These are phyloP conservation scores for Termitomyces sp. DNA, from an alignment of 768 basidiomycete species.

Conservation along the genomic window DNA sequence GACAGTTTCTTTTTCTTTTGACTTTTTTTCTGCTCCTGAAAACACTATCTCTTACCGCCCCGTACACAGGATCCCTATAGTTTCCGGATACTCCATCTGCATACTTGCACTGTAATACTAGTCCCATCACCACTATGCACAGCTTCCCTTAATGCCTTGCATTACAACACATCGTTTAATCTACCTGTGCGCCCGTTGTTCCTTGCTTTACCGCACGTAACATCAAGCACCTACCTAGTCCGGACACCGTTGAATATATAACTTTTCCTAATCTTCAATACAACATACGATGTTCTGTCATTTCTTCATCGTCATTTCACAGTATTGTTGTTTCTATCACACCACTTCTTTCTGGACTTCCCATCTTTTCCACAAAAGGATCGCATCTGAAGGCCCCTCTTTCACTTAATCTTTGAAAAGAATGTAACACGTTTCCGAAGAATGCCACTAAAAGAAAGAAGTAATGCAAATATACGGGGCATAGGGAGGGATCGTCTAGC, in stretches of 20 bases:
- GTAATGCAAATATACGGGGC: background rate
- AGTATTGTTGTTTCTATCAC: too few relatives aligned
- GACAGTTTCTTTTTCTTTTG: background rate
- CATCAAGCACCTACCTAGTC: background rate
- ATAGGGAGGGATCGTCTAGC: background rate
- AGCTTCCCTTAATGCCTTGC: background rate
- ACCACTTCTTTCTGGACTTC: background rate
- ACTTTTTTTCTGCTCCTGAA: background rate
- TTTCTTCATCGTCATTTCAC: background rate
- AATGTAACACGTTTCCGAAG: too few relatives aligned
- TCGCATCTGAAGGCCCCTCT: too few relatives aligned
- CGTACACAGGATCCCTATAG: background rate
- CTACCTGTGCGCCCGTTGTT: too few relatives aligned
- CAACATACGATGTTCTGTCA: background rate
- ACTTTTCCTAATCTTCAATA: background rate
- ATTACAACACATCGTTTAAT: background rate
- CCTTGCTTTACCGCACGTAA: background rate
- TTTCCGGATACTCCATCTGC: background rate
- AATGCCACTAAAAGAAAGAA: too few relatives aligned
- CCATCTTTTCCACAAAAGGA: background rate
- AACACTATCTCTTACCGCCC: background rate
- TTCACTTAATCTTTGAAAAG: too few relatives aligned
- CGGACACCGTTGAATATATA: background rate
- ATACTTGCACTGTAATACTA: conserved; percentile 1
- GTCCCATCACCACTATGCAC: background rate